Conservation (phyloP, 1,284 basidiomycete genomes). For the Sporisorium iseilematis-ciliati region DNA sequence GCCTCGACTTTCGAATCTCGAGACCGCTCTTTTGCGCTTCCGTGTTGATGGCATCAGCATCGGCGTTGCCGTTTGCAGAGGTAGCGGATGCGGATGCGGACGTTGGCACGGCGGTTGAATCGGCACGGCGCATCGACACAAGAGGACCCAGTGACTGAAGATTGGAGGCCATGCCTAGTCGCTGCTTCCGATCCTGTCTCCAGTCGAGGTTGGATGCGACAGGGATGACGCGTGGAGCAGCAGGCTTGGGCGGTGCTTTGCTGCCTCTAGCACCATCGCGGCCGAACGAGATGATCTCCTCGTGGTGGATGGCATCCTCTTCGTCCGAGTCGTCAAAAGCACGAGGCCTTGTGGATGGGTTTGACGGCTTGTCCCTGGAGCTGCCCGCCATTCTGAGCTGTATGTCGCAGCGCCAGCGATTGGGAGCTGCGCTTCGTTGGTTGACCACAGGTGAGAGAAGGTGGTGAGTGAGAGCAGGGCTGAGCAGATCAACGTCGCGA, state of each 20-base stretch:
- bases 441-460: background rate
- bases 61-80: background rate
- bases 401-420: slow-evolving; percentile 1
- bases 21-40: slow-evolving; percentile 57
- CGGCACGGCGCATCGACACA: slow-evolving; percentile 34
- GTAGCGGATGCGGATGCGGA: background rate
- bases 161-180: slow-evolving; percentile 50
- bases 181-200: slow-evolving; percentile 60
- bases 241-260: slow-evolving; percentile 6
- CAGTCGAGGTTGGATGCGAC: slow-evolving; percentile 54
- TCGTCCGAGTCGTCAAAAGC: slow-evolving; percentile 39
- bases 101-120: slow-evolving; percentile 19
- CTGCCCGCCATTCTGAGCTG: slow-evolving; percentile 9
- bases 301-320: slow-evolving; percentile 16
- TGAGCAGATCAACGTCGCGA: background rate
- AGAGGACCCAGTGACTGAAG: slow-evolving; percentile 43
- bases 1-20: slow-evolving; percentile 22
- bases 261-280: slow-evolving; percentile 30
- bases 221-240: slow-evolving; percentile 46
- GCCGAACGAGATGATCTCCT: slow-evolving; percentile 36
- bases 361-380: slow-evolving; percentile 1
- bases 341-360: slow-evolving; percentile 10
- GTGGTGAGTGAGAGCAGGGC: background rate
- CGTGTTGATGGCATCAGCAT: slow-evolving; percentile 31
- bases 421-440: slow-evolving; percentile 4